These are phyloP conservation scores for Fusarium tupiense DNA, from an alignment of 2,329 filamentous ascomycete species.

Conservation along the genomic window DNA sequence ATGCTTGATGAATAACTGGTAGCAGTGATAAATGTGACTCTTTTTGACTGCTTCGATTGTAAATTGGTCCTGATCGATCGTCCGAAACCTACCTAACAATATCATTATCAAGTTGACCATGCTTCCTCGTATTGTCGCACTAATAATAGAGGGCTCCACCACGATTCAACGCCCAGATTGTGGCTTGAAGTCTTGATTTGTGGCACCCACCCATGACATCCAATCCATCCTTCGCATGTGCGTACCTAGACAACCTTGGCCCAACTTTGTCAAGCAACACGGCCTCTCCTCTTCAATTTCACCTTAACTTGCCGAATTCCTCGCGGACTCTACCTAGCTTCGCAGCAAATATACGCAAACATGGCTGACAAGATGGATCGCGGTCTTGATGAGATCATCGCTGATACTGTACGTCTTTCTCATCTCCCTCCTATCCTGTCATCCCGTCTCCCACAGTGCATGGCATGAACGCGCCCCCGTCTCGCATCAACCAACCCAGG, in stretches of 20 bases:
- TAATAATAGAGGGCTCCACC: slow-evolving; percentile 2
- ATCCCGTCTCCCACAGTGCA: slow-evolving; percentile 1
- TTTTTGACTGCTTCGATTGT: no score
- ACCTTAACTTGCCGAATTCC: background rate
- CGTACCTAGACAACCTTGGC: background rate
- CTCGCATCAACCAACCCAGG: slow-evolving; percentile 21
- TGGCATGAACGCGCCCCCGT: slow-evolving; percentile 19
- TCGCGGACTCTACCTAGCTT: background rate
- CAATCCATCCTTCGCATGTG: background rate
- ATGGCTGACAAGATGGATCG: slow-evolving; percentile 61
- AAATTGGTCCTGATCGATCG: background rate
- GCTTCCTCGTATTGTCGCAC: slow-evolving; percentile 3
- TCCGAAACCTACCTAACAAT: background rate
- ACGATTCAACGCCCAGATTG: slow-evolving; percentile 19
- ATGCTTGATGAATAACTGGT: background rate
- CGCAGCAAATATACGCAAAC: slow-evolving; percentile 18
- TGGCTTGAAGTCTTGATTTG: slow-evolving; percentile 18
- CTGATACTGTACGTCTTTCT: slow-evolving; percentile 54
- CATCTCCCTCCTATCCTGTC: background rate
- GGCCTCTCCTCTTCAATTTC: background rate
- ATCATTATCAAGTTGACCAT: background rate
- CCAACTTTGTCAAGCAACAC: background rate
- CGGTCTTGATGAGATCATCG: slow-evolving; percentile 67
- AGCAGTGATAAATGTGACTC: background rate
- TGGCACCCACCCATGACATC: slow-evolving; percentile 18